Evolutionary conservation across 2,329 filamentous ascomycete species (phyloP), one percentile per base, ranked within the genome.

Genomic region (Penicillium sp.): DNA sequence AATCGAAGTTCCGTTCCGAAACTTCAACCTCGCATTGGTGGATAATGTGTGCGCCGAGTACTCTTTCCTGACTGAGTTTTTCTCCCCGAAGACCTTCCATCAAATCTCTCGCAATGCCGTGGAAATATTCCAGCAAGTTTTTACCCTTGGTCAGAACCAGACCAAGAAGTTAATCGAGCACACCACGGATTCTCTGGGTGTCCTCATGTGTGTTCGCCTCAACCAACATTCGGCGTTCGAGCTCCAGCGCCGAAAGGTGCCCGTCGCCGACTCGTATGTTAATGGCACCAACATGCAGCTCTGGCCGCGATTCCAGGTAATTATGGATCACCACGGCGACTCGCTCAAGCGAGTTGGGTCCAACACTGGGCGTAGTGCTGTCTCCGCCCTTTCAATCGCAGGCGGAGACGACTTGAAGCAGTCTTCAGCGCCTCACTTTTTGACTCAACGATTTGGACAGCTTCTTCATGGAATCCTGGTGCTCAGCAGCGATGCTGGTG

Each of bases 11-110:
- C 89, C 91, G 0, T 99, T 99, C 74, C 87, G 92, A 41, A 93
- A 96, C 71, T 97, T 96, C 79, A 97, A 97, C 70, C 83, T 96
- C 45, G 93, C 94, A 0, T 81, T 99, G 21, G 83, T 97, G 61
- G 94, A 99, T 76, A 99, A 99, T 67, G 89, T 92, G 1, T 93
- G 90, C 2, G 90, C 93, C 35, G 96, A 99, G 74, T 99, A 97
- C 76, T 92, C 90, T 3, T 97, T 99, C 72, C 82, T 97, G 55
- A 90, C 90, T 0, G 84, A 90, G 17, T 96, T 97, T 78, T 97
- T 99, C 78, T 85, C 89, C 8, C 88, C 91, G 0, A 82, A 89
- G 12, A 88, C 87, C 9, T 90, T 89, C 68, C 82, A 91, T 17
- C 82, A 88, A 54, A 89, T 97, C 49, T 91, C 90, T 23, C 88